Conservation (phyloP, 1,284 basidiomycete genomes). For the Ganoderma lingzhi region DNA sequence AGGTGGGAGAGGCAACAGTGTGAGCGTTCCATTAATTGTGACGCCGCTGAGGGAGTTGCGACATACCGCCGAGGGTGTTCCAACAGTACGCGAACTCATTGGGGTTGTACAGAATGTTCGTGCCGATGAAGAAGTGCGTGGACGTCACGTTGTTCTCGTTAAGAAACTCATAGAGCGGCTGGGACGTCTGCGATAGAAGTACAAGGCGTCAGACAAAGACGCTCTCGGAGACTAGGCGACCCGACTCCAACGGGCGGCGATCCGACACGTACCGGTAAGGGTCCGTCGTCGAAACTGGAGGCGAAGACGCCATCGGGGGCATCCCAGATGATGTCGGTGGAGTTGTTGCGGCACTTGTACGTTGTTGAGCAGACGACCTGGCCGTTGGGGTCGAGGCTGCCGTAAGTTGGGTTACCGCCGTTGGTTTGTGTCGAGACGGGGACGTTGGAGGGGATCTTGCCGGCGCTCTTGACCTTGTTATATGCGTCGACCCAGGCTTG, state of each 20-base stretch:
- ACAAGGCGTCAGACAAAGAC: slow-evolving; percentile 15
- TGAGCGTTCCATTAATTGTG: background rate
- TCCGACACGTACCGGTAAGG: slow-evolving; percentile 56
- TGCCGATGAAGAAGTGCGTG: slow-evolving; percentile 88
- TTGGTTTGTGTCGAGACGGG: slow-evolving; percentile 53
- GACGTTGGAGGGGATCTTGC: slow-evolving; percentile 73
- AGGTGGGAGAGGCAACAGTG: background rate
- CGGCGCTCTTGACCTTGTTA: slow-evolving; percentile 66
- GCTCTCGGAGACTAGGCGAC: background rate
- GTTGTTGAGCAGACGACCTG: slow-evolving; percentile 70
- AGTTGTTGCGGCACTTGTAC: slow-evolving; percentile 61
- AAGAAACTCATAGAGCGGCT: slow-evolving; percentile 64
- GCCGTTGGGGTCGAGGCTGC: slow-evolving; percentile 59
- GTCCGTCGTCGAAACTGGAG: slow-evolving; percentile 84
- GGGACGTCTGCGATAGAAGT: slow-evolving; percentile 38
- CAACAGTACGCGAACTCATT: slow-evolving; percentile 62
- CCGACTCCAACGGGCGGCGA: slow-evolving; percentile 5
- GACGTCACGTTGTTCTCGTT: slow-evolving; percentile 63
- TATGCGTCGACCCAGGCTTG: slow-evolving; percentile 74
- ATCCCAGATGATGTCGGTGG: slow-evolving; percentile 71
- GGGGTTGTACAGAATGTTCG: slow-evolving; percentile 69
- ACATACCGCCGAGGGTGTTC: slow-evolving; percentile 47
- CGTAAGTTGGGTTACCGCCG: slow-evolving; percentile 62
- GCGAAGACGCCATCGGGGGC: slow-evolving; percentile 68
- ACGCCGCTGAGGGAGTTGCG: background rate